These are phyloP conservation scores for Mentha longifolia DNA, from an alignment of 257 asterid genomes.

Conservation along the genomic window DNA sequence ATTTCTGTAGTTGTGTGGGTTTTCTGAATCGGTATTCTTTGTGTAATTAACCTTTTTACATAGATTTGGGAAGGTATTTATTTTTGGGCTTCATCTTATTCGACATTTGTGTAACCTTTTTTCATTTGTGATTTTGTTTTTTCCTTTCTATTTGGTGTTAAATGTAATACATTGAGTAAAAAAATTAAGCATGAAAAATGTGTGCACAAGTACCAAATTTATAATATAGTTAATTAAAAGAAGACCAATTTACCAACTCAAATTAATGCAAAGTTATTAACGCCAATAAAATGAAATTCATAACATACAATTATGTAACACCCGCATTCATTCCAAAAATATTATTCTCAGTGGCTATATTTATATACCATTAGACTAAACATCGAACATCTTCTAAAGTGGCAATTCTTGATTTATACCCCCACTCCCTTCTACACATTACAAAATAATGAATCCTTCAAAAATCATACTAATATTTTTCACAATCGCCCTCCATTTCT, in stretches of 20 bases:
- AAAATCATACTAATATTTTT: neutral
- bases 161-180: neutral
- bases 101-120: neutral
- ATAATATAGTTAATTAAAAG: neutral
- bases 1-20: constrained; percentile 42
- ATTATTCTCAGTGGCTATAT: neutral
- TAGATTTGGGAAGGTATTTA: constrained; percentile 34
- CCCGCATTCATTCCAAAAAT: constrained; percentile 25
- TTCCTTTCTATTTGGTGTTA: neutral
- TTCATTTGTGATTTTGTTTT: neutral
- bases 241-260: neutral
- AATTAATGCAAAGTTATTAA: constrained; percentile 10
- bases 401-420: neutral
- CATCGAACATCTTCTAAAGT: neutral
- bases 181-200: neutral
- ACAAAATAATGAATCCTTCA: constrained; percentile 18
- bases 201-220: neutral
- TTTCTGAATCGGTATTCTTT: constrained; percentile 49
- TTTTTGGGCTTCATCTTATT: constrained; percentile 10
- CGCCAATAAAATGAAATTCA: neutral
- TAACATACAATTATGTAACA: constrained; percentile 27
- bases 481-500: neutral
- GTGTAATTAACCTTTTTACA: constrained; percentile 44
- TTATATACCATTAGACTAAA: neutral
- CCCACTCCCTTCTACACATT: too few relatives aligned